These are phyloP conservation scores for Boletus sensibilis DNA, from an alignment of 768 basidiomycete genomes.

Conservation along the genomic window DNA sequence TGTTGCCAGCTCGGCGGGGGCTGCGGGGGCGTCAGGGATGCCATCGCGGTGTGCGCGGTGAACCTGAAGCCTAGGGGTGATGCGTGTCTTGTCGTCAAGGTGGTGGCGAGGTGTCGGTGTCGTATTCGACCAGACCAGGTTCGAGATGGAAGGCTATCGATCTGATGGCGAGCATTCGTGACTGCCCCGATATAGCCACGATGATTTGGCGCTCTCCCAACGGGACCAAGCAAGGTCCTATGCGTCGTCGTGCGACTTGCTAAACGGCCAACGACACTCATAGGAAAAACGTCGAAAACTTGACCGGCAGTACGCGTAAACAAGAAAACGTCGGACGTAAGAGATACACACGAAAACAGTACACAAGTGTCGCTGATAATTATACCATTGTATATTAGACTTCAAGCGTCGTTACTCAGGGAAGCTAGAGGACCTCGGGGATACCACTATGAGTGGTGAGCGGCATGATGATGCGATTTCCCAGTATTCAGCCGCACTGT, in stretches of 20 bases:
- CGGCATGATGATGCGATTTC: too few relatives aligned
- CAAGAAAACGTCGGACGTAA: constrained; percentile 1
- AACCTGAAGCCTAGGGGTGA: constrained; percentile 6
- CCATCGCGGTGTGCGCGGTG: constrained; percentile 28
- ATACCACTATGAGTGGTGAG: too few relatives aligned
- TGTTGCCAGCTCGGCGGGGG: constrained; percentile 68
- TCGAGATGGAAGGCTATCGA: background rate
- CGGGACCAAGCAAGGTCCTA: background rate
- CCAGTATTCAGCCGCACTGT: too few relatives aligned
- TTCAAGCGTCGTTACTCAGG: too few relatives aligned
- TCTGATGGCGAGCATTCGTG: background rate
- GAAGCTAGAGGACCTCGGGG: too few relatives aligned
- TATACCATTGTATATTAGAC: too few relatives aligned
- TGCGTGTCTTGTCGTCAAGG: constrained; percentile 2
- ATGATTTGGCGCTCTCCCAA: background rate
- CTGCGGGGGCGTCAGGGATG: constrained; percentile 64
- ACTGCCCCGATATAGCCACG: constrained; percentile 19
- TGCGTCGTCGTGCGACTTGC: background rate
- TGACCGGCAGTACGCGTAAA: background rate
- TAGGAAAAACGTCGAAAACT: background rate
- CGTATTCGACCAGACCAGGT: background rate
- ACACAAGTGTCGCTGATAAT: too few relatives aligned
- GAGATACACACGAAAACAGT: too few relatives aligned
- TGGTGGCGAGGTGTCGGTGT: constrained; percentile 10
- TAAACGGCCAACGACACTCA: constrained; percentile 5